Base-by-base conservation (phyloP, 345 rosid genomes). In the Gynandropsis gynandra region DNA sequence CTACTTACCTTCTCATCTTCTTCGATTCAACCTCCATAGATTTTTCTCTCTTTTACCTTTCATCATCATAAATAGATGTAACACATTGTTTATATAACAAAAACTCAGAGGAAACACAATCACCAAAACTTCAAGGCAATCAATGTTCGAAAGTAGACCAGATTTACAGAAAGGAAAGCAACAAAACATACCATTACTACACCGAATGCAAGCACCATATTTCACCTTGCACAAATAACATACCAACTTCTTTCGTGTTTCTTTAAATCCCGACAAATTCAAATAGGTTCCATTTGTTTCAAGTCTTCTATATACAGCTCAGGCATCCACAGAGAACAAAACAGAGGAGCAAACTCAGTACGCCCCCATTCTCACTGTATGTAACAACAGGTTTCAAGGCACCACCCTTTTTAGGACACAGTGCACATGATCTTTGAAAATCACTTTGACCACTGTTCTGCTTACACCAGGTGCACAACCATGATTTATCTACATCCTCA, bases 141-240 rank as follows among this genome's bases (percentile, higher is more conserved):
- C 59, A 36, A 65, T 38, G 50, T 36, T 38, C 50, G 46, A 31
- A 65, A 52, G 50, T 58, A 52, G 32, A 58, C 29, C 14, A 42
- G 41, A 42, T 42, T 52, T 47, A 54, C 42, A 50, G 47, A 51
- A 42, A n/a, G n/a, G n/a, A n/a, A n/a, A 73, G 73, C 60, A 71
- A 69, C 71, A 65, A 51, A 40, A 71, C 97, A 74, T 85, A 92
- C 98, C 98, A 76, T 87, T 83, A 79, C 98, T 82, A 77, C 98
- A 92, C 44, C 85, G 83, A 61, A 92, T 74, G 75, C 94, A 87
- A 53, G 82, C 74, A 49, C 98, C 98, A 65, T 48, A 62, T 68
- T 87, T 87, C 77, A 76, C 80, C 78, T 80, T 92, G 97, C 98
- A 92, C 54, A 92, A 36, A 42, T 72, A 85, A 62, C 98, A 92